Conservation (phyloP, 768 basidiomycete species). For the Russula ochroleuca region DNA sequence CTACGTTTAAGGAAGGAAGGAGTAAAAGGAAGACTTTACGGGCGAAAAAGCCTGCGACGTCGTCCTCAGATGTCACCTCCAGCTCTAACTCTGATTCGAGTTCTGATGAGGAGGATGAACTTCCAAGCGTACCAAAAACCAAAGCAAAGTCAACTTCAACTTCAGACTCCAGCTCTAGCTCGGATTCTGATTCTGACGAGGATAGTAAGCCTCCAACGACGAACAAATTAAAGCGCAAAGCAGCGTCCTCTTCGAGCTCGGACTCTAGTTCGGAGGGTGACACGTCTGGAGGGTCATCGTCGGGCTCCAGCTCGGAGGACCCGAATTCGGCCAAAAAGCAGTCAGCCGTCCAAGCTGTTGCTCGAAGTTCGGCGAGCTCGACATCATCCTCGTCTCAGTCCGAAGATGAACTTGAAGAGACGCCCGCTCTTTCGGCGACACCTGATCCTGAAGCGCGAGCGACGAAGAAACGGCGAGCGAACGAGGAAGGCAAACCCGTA, state of each 20-base stretch:
- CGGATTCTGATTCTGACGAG: constrained; percentile 15
- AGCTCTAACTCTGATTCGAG: constrained; percentile 18
- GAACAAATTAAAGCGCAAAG: constrained; percentile 1
- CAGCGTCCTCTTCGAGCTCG: constrained; percentile 14
- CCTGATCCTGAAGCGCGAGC: constrained; percentile 6
- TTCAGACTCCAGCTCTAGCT: constrained; percentile 31
- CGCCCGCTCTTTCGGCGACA: neutral
- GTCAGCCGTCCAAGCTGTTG: neutral
- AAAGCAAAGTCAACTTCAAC: constrained; percentile 26
- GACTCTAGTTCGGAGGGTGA: constrained; percentile 28
- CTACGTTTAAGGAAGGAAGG: neutral
- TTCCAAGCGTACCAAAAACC: constrained; percentile 3
- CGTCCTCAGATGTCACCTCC: constrained; percentile 20
- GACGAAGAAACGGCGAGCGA: constrained; percentile 24
- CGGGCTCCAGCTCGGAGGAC: constrained; percentile 5
- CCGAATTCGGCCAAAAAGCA: constrained; percentile 1
- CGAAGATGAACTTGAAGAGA: constrained; percentile 18
- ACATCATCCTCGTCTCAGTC: constrained; percentile 28
- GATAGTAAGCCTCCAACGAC: constrained; percentile 26
- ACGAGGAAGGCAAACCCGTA: constrained; percentile 18
- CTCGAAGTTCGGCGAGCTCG: constrained; percentile 20
- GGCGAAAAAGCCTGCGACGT: constrained; percentile 7
- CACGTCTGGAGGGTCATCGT: constrained; percentile 14
- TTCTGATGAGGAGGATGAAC: constrained; percentile 6
- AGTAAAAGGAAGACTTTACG: neutral